These are phyloP conservation scores for Balakata baccata DNA, from an alignment of 345 rosid genomes.

Conservation along the genomic window DNA sequence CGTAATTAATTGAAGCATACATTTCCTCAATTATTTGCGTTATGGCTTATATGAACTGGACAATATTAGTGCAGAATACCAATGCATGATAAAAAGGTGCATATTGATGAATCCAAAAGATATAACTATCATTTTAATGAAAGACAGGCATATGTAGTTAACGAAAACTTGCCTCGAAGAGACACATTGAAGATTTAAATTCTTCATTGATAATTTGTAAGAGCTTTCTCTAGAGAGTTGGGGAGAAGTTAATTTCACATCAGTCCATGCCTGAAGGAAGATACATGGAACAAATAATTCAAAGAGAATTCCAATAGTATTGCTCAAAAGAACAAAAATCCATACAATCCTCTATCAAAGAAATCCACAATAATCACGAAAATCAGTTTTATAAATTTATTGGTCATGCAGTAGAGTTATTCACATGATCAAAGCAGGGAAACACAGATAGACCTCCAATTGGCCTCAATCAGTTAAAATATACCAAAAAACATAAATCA, in stretches of 20 bases:
- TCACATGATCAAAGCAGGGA: not conserved
- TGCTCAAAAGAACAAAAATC: not conserved
- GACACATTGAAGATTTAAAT: slow-evolving; percentile 53
- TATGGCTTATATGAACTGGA: not conserved
- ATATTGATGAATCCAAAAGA: not conserved
- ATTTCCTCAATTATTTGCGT: not conserved
- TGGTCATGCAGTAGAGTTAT: not conserved
- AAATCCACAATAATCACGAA: not conserved
- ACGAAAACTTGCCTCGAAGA: slow-evolving; percentile 63
- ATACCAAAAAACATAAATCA: not conserved
- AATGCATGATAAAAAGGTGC: not conserved
- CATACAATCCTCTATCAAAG: not conserved
- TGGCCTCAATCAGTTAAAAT: not conserved
- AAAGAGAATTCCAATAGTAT: slow-evolving; percentile 8
- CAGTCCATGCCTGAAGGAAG: slow-evolving; percentile 61
- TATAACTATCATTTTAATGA: not conserved
- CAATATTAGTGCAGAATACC: not conserved
- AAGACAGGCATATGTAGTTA: slow-evolving; percentile 3
- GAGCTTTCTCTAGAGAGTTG: slow-evolving; percentile 83
- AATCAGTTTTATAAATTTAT: slow-evolving; percentile 5
- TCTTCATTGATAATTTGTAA: slow-evolving; percentile 67
- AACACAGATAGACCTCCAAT: not conserved
- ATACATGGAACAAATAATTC: slow-evolving; percentile 3
- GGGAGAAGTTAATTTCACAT: slow-evolving; percentile 86
- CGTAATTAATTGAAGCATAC: slow-evolving; percentile 8